These are phyloP conservation scores for Fragaria ananassa DNA, from an alignment of 306 rosid genomes.

Conservation along the genomic window DNA sequence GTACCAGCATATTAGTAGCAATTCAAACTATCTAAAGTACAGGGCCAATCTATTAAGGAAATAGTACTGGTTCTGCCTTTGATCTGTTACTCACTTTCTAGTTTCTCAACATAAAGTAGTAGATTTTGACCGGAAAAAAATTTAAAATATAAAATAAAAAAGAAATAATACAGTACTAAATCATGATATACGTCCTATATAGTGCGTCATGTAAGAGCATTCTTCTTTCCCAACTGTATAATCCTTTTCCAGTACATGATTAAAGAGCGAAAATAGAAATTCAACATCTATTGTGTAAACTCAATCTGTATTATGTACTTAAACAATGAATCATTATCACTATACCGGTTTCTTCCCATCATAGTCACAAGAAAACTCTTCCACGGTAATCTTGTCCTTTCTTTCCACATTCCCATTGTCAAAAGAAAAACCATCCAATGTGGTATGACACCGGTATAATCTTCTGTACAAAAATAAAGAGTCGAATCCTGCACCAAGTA, in stretches of 20 bases:
- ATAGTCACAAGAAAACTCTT: slow-evolving; percentile 52
- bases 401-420: slow-evolving; percentile 81
- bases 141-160: not conserved
- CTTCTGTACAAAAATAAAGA: slow-evolving; percentile 81
- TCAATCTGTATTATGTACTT: not conserved
- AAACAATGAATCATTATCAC: not conserved
- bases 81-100: not conserved
- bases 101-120: not conserved
- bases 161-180: not conserved
- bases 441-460: slow-evolving; percentile 70
- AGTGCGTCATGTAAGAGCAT: not conserved
- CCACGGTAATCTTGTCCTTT: slow-evolving; percentile 41
- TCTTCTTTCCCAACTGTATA: not conserved
- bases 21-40: not conserved
- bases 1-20: not conserved
- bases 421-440: slow-evolving; percentile 62
- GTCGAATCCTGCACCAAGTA: slow-evolving; percentile 66
- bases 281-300: not conserved
- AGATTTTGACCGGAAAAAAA: not conserved
- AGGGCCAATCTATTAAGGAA: slow-evolving; percentile 17
- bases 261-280: not conserved
- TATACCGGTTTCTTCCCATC: slow-evolving; percentile 90
- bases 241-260: not conserved
- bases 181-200: not conserved
- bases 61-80: not conserved